Evolutionary conservation across 1,284 basidiomycete species (phyloP).

Genomic region (Cutaneotrichosporon sp.): DNA sequence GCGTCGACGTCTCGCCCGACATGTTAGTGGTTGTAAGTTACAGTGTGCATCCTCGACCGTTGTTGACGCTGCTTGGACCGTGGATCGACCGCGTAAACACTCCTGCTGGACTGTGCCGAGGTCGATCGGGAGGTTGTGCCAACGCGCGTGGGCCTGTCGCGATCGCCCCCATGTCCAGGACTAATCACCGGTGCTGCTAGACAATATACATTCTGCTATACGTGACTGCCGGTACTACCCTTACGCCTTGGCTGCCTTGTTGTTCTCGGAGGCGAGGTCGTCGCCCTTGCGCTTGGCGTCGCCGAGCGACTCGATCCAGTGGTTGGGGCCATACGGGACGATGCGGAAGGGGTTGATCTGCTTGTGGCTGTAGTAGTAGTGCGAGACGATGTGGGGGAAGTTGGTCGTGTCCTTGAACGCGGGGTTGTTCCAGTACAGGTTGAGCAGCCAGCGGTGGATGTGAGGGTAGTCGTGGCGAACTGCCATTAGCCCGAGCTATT

Average conservation of each 20-base stretch:
- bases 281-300: slow-evolving; percentile 18
- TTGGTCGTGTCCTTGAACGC: slow-evolving; percentile 85
- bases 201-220: not conserved
- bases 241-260: slow-evolving; percentile 11
- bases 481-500: not conserved
- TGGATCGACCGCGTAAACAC: too few species aligned
- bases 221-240: not conserved
- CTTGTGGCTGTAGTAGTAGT: slow-evolving; percentile 58
- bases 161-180: too few species aligned
- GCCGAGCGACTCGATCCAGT: slow-evolving; percentile 60
- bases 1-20: not conserved
- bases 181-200: not conserved
- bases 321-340: slow-evolving; percentile 68
- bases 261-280: not conserved
- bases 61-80: too few species aligned
- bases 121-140: too few species aligned
- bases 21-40: not conserved
- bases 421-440: slow-evolving; percentile 82
- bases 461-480: slow-evolving; percentile 68
- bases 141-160: too few species aligned
- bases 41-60: too few species aligned
- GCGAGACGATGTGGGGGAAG: slow-evolving; percentile 75
- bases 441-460: slow-evolving; percentile 75
- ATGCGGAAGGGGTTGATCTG: slow-evolving; percentile 69
- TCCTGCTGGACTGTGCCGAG: too few species aligned